Base-by-base conservation (phyloP, 1,284 basidiomycete genomes). In the Cutaneotrichosporon cutaneum region DNA sequence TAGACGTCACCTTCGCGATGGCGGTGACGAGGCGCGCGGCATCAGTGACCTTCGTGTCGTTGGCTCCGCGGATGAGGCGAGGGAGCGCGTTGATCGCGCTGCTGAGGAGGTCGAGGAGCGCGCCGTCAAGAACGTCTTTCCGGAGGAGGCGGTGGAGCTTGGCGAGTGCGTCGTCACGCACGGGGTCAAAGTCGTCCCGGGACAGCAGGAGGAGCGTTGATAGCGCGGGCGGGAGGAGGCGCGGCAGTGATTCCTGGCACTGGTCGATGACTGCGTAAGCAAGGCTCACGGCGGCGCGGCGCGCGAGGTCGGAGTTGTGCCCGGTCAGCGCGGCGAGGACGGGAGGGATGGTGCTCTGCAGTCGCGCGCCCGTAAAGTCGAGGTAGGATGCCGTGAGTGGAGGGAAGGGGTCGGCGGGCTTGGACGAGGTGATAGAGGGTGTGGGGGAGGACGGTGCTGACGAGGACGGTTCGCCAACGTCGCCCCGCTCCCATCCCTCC, bases 71-170 rank as follows among this genome's bases (percentile, higher is more conserved):
- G 44, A 94, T 82, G 11, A 89, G 81, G 11, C 86, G 85, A n/a
- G 93, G 90, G 4, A 96, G 80, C 0, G 87, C 81, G n/a, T 85
- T 80, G 35, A 95, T 82, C 62, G 86, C 85, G 48, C 89, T 86
- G 66, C 82, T 68, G 6, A 81, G 72, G 11, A 81, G 62, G 10
- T 76, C 69, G 6, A 72, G 60, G 4, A 79, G 58, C 0, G 84
- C 85, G 32, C 83, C 84, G 62, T 66, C 56, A 85, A 79, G 32
- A 87, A 52, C 33, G 44, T 61, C 56, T 35, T 21, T 24, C 84
- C 83, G 27, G 30, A 88, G 77, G 11, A 90, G 74, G 3, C 78
- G 66, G 58, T 82, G 77, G 32, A 94, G 80, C 5, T 79, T 79
- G 4, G 60, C 47, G 18, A 77, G 78, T 7, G 90, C 86, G 51